Base-by-base conservation (phyloP, 163 green algal species). In the Volvox carteri region DNA sequence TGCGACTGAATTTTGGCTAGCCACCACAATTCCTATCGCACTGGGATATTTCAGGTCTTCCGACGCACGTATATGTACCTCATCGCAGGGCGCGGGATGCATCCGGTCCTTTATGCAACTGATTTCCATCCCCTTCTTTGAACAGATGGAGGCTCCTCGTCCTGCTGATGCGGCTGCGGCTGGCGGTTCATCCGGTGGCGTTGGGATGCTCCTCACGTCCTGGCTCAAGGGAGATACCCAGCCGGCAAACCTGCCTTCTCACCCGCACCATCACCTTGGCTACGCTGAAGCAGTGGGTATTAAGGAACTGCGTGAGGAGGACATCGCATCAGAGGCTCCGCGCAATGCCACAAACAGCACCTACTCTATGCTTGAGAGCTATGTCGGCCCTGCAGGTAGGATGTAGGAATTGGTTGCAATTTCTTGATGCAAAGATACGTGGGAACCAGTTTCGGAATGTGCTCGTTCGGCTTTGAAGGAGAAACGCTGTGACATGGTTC, bases 321-420 rank as follows among this genome's bases (percentile, higher is more conserved):
- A 85, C 35, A 72, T 85, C 12, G 52, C 52, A 4, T 62, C 39
- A 8, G 76, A 72, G 54, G 76, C 76, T 8, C 76, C 76, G 6
- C 50, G 33, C 25, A 85, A 56, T 35, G 33, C 56, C 33, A 9
- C 11, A 35, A 85, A 85, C 50, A 67, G 48, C 33, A 50, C 75
- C 7, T 84, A 70, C 33, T 67, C 48, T 25, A 67, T 84, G 75
- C 48, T 84, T n/a, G 75, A 84, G 48, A 84, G 48, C 75, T 84
- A 84, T 44, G 75, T 84, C 0, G 75, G 75, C 0, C 75, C 75
- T 35, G 75, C 75, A 23, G 75, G 75, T 84, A 50, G 39, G n/a
- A 44, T n/a, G n/a, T n/a, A n/a, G n/a, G n/a, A n/a, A n/a, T n/a
- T n/a, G n/a, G n/a, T n/a, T n/a, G n/a, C n/a, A n/a, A n/a, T n/a